Evolutionary conservation across 2,329 filamentous ascomycete species (phyloP), one percentile per base, ranked within the genome.

Genomic region (Ceratocystis albifundus): DNA sequence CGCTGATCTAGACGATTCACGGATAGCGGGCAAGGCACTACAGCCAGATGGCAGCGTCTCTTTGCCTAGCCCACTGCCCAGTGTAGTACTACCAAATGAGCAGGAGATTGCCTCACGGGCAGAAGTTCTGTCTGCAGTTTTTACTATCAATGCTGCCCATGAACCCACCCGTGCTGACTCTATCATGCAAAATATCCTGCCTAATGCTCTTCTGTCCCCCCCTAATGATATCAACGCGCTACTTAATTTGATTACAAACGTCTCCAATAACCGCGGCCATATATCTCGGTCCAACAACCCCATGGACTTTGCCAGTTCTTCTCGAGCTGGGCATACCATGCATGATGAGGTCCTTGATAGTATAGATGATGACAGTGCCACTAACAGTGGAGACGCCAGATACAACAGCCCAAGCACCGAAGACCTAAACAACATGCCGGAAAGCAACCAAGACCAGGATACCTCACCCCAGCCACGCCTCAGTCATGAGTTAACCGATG

Each of bases 11-110:
- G 80, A 80, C n/a, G 79, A 83, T 65, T 69, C 74, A 45, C 79
- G 76, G 10, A 82, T 85, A 61, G 82, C 89, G 70, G 88, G 88
- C 66, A 91, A 92, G 73, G 77, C 80, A n/a, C 77, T 80, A 55
- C 80, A 82, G 63, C 74, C 76, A 3, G 82, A 86, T 68, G 88
- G 88, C 1, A 86, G 88, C 61, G 77, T 88, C 66, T 79, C 86
- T 53, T 77, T 92, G 15, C 76, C 80, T 0, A 82, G 88, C 68
- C 83, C 82, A 6, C 80, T 80, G 25, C 73, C 73, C 57, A 79
- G 82, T 1, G 81, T 84, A 3, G 77, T 89, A 55, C 82, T 80
- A 65, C 80, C 83, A 53, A 83, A 86, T 70, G 77, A 79, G 36
- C 79, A 80, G 8, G 87, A 89, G 71, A 83, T 78, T 1, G 81